These are phyloP conservation scores for Heliosperma pusillum DNA, from an alignment of 148 eudicot genomes.

Conservation along the genomic window DNA sequence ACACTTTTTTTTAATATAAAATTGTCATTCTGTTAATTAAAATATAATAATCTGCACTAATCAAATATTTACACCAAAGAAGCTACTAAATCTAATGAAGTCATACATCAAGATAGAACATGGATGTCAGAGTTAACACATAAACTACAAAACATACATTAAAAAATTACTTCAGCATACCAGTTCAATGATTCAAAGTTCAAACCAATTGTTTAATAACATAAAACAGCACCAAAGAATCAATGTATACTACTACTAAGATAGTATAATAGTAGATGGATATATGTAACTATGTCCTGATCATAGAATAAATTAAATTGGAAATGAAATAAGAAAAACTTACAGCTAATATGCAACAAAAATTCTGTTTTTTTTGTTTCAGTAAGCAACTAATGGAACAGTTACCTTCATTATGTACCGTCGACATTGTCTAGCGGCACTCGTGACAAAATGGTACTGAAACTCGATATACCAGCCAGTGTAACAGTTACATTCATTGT, in stretches of 20 bases:
- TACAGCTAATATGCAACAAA: constrained; percentile 16
- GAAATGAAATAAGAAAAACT: background rate
- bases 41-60: background rate
- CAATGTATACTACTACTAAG: constrained; percentile 8
- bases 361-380: constrained; percentile 22
- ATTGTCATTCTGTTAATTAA: constrained; percentile 4
- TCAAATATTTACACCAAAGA: constrained; percentile 21
- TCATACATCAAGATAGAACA: constrained; percentile 21
- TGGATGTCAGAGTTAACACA: constrained; percentile 27
- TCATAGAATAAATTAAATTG: constrained; percentile 6
- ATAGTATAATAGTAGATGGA: background rate
- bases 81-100: constrained; percentile 20
- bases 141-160: constrained; percentile 13
- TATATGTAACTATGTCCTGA: background rate
- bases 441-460: no score
- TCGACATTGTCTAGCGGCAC: no score
- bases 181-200: constrained; percentile 17
- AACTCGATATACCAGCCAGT: no score
- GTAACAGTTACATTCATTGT: no score
- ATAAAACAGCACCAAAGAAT: background rate
- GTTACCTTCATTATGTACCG: constrained; percentile 18
- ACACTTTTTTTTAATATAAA: background rate
- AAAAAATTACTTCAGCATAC: constrained; percentile 18
- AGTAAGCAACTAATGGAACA: constrained; percentile 24
- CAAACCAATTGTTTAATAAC: constrained; percentile 6